These are phyloP conservation scores for Medicago lupulina DNA, from an alignment of 306 rosid species.

Conservation along the genomic window DNA sequence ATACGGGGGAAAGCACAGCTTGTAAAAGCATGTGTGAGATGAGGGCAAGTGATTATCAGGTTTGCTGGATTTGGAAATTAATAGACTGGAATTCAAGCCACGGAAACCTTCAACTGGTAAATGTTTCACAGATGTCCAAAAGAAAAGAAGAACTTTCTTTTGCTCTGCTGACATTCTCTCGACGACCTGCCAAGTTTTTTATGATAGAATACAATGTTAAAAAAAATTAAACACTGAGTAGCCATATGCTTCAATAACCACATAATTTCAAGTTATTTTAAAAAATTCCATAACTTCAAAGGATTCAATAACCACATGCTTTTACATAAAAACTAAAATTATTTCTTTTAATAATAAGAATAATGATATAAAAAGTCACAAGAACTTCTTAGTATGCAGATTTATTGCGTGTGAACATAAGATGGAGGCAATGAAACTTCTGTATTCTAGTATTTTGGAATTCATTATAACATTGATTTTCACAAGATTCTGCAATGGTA, in stretches of 20 bases:
- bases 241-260: background rate
- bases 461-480: background rate
- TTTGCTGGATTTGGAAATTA: slow-evolving; percentile 62
- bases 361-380: background rate
- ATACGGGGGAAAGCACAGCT: slow-evolving; percentile 78
- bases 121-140: slow-evolving; percentile 90
- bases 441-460: background rate
- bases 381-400: background rate
- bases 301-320: background rate
- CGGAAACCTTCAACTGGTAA: slow-evolving; percentile 90
- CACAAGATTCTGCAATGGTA: background rate
- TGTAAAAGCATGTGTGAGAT: slow-evolving; percentile 83
- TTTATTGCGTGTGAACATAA: too few species aligned
- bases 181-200: slow-evolving; percentile 61
- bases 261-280: background rate
- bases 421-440: background rate
- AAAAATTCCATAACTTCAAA: background rate
- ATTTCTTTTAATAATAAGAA: too few species aligned
- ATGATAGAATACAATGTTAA: slow-evolving; percentile 29
- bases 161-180: slow-evolving; percentile 75
- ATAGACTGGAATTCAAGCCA: slow-evolving; percentile 74
- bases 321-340: background rate
- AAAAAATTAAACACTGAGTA: slow-evolving; percentile 6
- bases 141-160: slow-evolving; percentile 79
- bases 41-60: slow-evolving; percentile 68